phyloP scores from a whole-genome alignment of 2,329 filamentous ascomycete genomes.

The Sporothrix inflata region DNA sequence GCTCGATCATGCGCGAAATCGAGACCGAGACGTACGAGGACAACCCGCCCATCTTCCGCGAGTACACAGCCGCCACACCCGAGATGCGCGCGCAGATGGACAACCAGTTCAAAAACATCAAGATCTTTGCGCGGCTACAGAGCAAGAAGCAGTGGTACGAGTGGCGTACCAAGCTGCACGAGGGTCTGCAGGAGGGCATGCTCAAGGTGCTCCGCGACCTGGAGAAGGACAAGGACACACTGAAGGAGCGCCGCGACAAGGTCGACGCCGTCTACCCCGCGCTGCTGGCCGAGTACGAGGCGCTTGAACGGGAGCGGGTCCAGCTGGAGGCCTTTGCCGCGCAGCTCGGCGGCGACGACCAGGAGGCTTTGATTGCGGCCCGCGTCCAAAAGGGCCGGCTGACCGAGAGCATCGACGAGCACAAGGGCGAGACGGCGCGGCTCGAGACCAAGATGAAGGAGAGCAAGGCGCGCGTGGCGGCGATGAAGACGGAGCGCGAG shows the following conservation, averaged over 20 bases:
- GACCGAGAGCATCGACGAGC: conserved; percentile 70
- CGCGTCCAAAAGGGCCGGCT: conserved; percentile 68
- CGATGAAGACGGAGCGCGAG: conserved; percentile 67
- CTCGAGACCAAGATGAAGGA: conserved; percentile 69
- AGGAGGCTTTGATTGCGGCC: conserved; percentile 73
- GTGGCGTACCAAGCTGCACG: conserved; percentile 88
- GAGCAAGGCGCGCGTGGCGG: conserved; percentile 66
- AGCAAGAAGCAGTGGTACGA: conserved; percentile 99
- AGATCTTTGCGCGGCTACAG: conserved; percentile 83
- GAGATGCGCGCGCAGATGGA: conserved; percentile 89
- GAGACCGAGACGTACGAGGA: conserved; percentile 87
- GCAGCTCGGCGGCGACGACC: conserved; percentile 78
- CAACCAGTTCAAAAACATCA: conserved; percentile 96
- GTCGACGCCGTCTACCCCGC: conserved; percentile 69
- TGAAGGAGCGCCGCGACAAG: conserved; percentile 70
- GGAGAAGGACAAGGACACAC: conserved; percentile 67
- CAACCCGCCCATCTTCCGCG: conserved; percentile 87
- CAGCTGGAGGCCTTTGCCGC: conserved; percentile 67
- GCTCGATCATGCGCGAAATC: conserved; percentile 86
- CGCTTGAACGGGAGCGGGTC: conserved; percentile 65
- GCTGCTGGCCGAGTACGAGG: conserved; percentile 62
- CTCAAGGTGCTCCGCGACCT: conserved; percentile 76
- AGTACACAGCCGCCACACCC: conserved; percentile 83
- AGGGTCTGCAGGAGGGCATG: conserved; percentile 80
- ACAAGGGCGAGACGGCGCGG: conserved; percentile 67